These are phyloP conservation scores for Penicillium palitans DNA, from an alignment of 2,329 filamentous ascomycete species.

Conservation along the genomic window DNA sequence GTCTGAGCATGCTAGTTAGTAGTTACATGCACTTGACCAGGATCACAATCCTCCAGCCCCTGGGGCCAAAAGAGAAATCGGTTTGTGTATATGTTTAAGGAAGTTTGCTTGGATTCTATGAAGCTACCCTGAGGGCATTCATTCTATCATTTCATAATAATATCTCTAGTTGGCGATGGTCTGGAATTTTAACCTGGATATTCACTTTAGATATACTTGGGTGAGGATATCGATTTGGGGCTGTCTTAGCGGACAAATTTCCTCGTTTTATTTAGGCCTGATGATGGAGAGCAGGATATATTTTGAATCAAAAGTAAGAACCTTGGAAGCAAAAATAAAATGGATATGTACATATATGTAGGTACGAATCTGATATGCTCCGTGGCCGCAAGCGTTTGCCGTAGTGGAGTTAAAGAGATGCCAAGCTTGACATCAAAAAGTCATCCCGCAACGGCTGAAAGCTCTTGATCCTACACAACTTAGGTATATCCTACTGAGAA, in stretches of 20 bases:
- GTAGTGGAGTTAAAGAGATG: conserved; percentile 5
- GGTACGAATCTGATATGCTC: not conserved
- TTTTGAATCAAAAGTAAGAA: not conserved
- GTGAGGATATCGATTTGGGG: not conserved
- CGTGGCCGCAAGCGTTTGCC: not conserved
- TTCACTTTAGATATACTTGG: not conserved
- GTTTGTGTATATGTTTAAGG: too few relatives aligned
- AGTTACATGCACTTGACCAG: not conserved
- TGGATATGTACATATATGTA: too few relatives aligned
- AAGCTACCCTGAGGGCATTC: not conserved
- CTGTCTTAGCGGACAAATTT: not conserved
- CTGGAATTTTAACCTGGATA: not conserved
- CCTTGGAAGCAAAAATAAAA: not conserved
- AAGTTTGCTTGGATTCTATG: not conserved
- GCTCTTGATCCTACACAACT: not conserved
- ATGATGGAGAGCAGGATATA: not conserved
- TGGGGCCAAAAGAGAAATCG: not conserved
- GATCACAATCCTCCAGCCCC: not conserved
- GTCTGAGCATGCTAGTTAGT: not conserved
- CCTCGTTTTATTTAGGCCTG: too few relatives aligned
- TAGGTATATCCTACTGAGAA: not conserved
- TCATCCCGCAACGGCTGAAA: conserved; percentile 1
- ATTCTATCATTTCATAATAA: not conserved
- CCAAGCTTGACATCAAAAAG: conserved; percentile 10
- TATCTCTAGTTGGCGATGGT: not conserved